Base-by-base conservation (phyloP, 139 green algal genomes). In the Micromonas commoda region DNA sequence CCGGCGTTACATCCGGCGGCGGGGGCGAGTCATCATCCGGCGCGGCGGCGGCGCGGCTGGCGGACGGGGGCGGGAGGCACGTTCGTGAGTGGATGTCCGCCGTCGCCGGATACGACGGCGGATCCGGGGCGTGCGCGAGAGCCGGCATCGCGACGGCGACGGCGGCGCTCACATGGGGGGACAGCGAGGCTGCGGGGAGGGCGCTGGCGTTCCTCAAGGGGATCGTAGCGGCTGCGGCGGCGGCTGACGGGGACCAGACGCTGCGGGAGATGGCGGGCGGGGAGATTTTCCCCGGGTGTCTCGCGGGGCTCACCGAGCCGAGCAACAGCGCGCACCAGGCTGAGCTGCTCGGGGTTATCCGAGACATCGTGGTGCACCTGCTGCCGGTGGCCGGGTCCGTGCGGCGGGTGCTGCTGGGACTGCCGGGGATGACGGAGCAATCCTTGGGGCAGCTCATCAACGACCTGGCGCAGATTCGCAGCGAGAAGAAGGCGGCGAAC, bases 401-500 rank as follows among this genome's bases (percentile, higher is more conserved):
- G 26, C 13, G 64, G 23, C n/a, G 23, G 33, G 33, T 71, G 21
- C 64, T 71, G 2, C 32, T 71, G 24, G 33, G 64, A 3, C 64
- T 71, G 6, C 64, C 64, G 28, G 64, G 64, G 21, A 71, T 71
- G 28, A 71, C 64, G n/a, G 13, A 29, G 28, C 28, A 71, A 13
- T 13, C n/a, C n/a, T 4, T 71, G 26, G 26, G 33, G 4, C 28
- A 3, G 29, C 23, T 37, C n/a, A 21, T 71, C 4, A 38, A 3
- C 29, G 64, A 71, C 26, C 64, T 71, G 28, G 64, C 26, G 13
- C 2, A 3, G 3, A 71, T 71, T 32, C 64, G 64, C 38, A 71
- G 64, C 64, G 64, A 71, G 28, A 71, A 71, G 64, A 71, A 71
- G 29, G 64, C 64, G 2, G 64, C 64, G 28, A 71, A 71, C 29